phyloP scores from a whole-genome alignment of 2,329 filamentous ascomycete species.

The Phialophora macrospora region DNA sequence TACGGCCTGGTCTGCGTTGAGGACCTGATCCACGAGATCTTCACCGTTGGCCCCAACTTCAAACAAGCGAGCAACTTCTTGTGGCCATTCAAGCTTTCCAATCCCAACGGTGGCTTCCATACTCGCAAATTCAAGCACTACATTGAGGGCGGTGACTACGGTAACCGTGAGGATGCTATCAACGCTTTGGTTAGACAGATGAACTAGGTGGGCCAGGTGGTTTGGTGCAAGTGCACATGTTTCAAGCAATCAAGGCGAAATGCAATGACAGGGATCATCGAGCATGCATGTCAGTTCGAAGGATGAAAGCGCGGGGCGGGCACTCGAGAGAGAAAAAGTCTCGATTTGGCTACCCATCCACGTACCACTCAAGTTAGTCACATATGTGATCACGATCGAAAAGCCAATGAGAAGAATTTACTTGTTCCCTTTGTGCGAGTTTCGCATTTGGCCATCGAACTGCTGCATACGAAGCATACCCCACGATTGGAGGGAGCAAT shows the following conservation, averaged over 20 bases:
- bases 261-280: background rate
- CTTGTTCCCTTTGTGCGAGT: background rate
- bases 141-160: slow-evolving; percentile 96
- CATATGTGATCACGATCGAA: background rate
- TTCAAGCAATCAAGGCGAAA: background rate
- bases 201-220: slow-evolving; percentile 71
- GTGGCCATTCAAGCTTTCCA: slow-evolving; percentile 99
- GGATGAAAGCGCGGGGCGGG: background rate
- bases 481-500: background rate
- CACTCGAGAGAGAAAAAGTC: background rate
- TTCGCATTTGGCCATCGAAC: background rate
- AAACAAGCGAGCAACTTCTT: slow-evolving; percentile 99
- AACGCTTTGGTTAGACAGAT: slow-evolving; percentile 95
- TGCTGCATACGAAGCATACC: background rate
- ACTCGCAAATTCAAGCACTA: slow-evolving; percentile 98
- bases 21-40: slow-evolving; percentile 99
- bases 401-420: slow-evolving; percentile 5
- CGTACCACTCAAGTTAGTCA: background rate
- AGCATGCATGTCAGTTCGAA: background rate
- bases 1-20: slow-evolving; percentile 99
- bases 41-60: slow-evolving; percentile 98
- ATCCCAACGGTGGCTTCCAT: slow-evolving; percentile 96
- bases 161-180: slow-evolving; percentile 98
- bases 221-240: background rate
- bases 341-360: background rate